Conservation (phyloP, 2,329 filamentous ascomycete genomes). For the Cytospora paraplurivora region DNA sequence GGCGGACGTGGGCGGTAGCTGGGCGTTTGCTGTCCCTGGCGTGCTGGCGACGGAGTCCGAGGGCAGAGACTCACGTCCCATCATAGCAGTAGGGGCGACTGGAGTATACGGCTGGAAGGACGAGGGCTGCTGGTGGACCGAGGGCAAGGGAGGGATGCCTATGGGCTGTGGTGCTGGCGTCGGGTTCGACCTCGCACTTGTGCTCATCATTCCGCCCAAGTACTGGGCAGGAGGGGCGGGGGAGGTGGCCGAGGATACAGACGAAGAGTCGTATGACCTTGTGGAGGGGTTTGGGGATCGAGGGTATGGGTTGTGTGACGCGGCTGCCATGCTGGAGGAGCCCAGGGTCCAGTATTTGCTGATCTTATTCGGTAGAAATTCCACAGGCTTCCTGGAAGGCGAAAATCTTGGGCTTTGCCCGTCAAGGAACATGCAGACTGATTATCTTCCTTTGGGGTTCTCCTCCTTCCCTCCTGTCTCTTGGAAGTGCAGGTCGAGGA, state of each 20-base stretch:
- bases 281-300: conserved; percentile 64
- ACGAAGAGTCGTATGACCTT: conserved; percentile 65
- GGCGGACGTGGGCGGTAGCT: conserved; percentile 34
- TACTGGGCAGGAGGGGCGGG: conserved; percentile 58
- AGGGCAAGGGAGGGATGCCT: conserved; percentile 53
- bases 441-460: conserved; percentile 18
- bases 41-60: conserved; percentile 61
- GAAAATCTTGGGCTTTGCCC: conserved; percentile 41
- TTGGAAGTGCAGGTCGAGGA: conserved; percentile 7
- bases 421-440: conserved; percentile 45
- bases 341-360: conserved; percentile 38
- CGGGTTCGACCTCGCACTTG: conserved; percentile 52
- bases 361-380: conserved; percentile 41
- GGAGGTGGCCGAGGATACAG: conserved; percentile 63
- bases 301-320: conserved; percentile 59
- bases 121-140: conserved; percentile 43
- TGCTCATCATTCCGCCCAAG: conserved; percentile 54
- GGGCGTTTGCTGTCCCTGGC: conserved; percentile 48
- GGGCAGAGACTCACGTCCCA: conserved; percentile 63
- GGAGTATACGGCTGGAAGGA: conserved; percentile 57
- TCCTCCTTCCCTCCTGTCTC: conserved; percentile 14
- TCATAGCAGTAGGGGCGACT: conserved; percentile 49
- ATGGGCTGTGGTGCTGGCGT: conserved; percentile 55
- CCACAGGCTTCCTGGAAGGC: conserved; percentile 43
- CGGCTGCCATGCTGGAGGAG: conserved; percentile 55